Evolutionary conservation across 2,329 filamentous ascomycete species (phyloP).

Genomic region (Colletotrichum sp.): DNA sequence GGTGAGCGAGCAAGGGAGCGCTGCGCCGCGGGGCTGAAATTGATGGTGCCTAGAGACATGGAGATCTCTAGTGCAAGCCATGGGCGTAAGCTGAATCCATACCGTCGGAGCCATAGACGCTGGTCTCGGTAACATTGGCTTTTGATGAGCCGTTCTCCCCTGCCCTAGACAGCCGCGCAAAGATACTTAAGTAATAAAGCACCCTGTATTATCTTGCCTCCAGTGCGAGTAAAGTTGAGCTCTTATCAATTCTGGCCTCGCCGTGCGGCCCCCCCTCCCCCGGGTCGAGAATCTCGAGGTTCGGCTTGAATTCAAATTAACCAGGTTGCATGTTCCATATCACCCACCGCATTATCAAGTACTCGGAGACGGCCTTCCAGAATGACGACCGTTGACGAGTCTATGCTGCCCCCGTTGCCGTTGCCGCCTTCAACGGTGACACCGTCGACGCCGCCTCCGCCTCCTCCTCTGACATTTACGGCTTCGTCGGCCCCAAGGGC

Average conservation of each 20-base stretch:
- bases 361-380: background rate
- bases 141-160: background rate
- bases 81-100: background rate
- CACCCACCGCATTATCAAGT: background rate
- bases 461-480: background rate
- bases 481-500: background rate
- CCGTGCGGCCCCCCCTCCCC: no score
- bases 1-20: background rate
- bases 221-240: background rate
- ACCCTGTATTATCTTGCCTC: background rate
- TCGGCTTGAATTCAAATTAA: background rate
- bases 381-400: background rate
- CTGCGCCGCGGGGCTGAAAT: background rate
- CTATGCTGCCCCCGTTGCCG: background rate
- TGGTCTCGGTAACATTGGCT: background rate
- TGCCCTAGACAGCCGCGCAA: background rate
- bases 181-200: background rate
- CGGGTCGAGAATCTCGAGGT: background rate
- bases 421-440: background rate
- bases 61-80: background rate
- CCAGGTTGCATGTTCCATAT: background rate
- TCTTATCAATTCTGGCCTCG: background rate
- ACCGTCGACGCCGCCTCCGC: background rate
- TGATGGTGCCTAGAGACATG: background rate
- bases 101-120: background rate